These are phyloP conservation scores for Castanea sativa DNA, from an alignment of 306 rosid species.

Conservation along the genomic window DNA sequence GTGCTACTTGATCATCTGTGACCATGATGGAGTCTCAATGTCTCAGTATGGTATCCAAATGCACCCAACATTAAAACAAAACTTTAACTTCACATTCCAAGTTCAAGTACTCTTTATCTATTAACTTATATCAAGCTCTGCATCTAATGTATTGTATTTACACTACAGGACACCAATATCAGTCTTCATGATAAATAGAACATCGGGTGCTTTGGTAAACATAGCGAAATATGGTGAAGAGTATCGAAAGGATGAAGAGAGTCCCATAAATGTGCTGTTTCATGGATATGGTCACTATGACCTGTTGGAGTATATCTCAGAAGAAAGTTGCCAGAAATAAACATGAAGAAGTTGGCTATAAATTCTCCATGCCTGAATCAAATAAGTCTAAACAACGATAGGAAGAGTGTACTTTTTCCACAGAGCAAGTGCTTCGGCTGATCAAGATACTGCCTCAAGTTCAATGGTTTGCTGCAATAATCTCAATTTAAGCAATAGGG, in stretches of 20 bases:
- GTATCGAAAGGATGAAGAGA: constrained; percentile 48
- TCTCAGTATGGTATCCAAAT: neutral
- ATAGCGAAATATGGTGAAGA: constrained; percentile 88
- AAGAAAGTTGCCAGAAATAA: constrained; percentile 33
- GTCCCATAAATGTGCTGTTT: constrained; percentile 74
- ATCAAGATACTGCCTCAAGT: constrained; percentile 7
- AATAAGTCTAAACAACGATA: constrained; percentile 20
- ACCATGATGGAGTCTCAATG: neutral
- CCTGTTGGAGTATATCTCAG: constrained; percentile 53
- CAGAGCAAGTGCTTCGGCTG: constrained; percentile 7
- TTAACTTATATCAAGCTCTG: neutral
- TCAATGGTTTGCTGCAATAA: constrained; percentile 25
- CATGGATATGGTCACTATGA: constrained; percentile 98
- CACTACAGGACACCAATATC: constrained; percentile 65
- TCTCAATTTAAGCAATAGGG: constrained; percentile 32
- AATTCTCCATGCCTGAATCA: constrained; percentile 10
- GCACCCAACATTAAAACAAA: neutral
- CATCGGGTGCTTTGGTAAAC: constrained; percentile 54
- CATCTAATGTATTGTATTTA: constrained; percentile 19
- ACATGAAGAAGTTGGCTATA: constrained; percentile 28
- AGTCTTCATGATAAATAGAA: constrained; percentile 73
- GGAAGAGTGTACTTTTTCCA: constrained; percentile 11
- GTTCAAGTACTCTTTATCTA: neutral
- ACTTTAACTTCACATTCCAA: neutral
- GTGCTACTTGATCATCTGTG: neutral